Evolutionary conservation across 208 protist genomes (phyloP), one percentile per base, ranked within the genome.

Genomic region (Phytomonas sp.): DNA sequence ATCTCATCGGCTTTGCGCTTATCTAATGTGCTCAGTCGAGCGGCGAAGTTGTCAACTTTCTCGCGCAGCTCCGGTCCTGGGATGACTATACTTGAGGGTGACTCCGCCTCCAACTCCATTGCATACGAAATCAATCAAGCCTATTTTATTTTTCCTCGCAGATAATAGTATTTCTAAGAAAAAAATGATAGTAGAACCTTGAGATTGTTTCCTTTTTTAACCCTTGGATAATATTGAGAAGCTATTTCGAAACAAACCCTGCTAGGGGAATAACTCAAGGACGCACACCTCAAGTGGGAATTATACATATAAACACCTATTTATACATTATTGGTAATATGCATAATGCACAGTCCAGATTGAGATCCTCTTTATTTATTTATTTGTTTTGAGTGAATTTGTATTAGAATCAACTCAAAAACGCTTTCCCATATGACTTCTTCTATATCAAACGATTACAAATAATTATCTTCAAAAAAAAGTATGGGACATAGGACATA

Each of bases 1-100:
- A 89, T 90, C 71, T 93, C 82, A 56, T 94, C 88, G 2, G 87
- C 83, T 67, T 91, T 84, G 33, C 79, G 80, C 64, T 90, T 91
- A 31, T 92, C 88, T 10, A 80, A 72, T 40, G 70, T 77, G 29
- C 84, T 91, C 0, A 96, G 83, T 31, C 81, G 81, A 29, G 84
- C 86, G 0, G 91, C 91, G 14, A 92, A 83, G 8, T 75, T 70
- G 52, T 94, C 81, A 34, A 96, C 86, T 74, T 90, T 91, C 40
- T 80, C 75, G 19, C 81, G 79, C 63, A 96, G 71, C 78, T 94
- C 88, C 16, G 91, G 91, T 36, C 91, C 91, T 0, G 91, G 91
- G 12, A 83, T 77, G 52, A 96, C 80, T 63, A 96, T 89, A 40
- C 75, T 84, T n/a, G 86, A 72, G 30, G 82, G 76, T 0, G 78